Base-by-base conservation (phyloP, 805 yeast species). In the Saccharomycopsis babjevae region DNA sequence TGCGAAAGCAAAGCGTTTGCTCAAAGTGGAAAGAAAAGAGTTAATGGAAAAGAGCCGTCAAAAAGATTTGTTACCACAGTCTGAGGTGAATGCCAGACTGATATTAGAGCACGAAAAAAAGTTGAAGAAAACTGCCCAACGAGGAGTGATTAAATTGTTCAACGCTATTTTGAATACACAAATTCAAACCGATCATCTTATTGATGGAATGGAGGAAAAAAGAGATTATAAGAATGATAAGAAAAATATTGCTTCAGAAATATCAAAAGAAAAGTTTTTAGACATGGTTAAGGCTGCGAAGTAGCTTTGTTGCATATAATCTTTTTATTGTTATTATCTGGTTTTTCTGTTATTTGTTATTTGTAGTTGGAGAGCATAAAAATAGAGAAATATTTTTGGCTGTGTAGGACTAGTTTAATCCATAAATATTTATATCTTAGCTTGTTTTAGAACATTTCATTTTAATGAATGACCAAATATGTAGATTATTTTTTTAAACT, bases 231-330 rank as follows among this genome's bases (percentile, higher is more conserved):
- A 68, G 60, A 74, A 73, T 20, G 80, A 79, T 71, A 76, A 80
- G 66, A 86, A 86, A 66, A 82, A 84, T 63, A 71, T 85, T 62
- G 79, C 85, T 67, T 85, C 83, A 50, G 97, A 91, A 67, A 79
- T 92, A 59, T 86, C 96, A 5, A 93, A 92, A 71, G 96, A 91
- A 70, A 88, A 84, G 71, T 92, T 92, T 69, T 79, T 92, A 72
- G 97, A 91, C 72, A 77, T 92, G 72, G 94, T 92, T 42, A 87
- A 85, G 71, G 86, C 86, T 52, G 91, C 91, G 1, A 92, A 66
- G 32, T 64, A 43, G 38, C 15, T 7, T 13, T 34, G 38, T 34
- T 10, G 5, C 38, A 34, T 7, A 34, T 34, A 34, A 34, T 34
- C 10, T 34, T 28, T 4, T 28, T 28, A 28, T 28, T 28, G 6